Evolutionary conservation across 371 early-diverging fungal species (phyloP), one percentile per base, ranked within the genome.

Genomic region (Mucor circinelloides): DNA sequence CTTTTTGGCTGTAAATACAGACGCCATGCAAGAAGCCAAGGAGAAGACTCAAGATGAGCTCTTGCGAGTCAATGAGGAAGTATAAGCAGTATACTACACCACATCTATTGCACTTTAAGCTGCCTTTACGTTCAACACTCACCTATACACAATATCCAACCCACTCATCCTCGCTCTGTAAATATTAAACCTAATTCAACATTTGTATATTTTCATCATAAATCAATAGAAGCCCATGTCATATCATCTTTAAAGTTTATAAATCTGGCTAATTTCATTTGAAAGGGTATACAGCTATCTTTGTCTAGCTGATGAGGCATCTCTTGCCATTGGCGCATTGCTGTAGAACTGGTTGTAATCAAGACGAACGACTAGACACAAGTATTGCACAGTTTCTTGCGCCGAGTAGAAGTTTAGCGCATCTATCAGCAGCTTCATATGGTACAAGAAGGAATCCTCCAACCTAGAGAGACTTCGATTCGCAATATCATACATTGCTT

Each of bases 321-420:
- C 58, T 54, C 63, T 63, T 19, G 54, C 38, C 31, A 31, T 56
- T 10, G 36, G 38, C 36, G 36, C 36, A 52, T 63, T 60, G 32
- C 69, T 67, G 64, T 89, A 87, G 54, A 81, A 84, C 58, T 79
- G 80, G 73, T 92, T 92, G 63, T 86, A 93, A 61, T 94, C 95
- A 38, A 96, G 61, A 54, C 94, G 76, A 9, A 92, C 90, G 3
- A 93, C 92, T 28, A 96, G 71, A 59, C 90, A 90, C 50, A 91
- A 68, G 71, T 93, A 92, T 55, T 86, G 87, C 13, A 87, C 82
- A 4, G 92, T 88, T 67, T 91, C 92, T 2, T 87, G 89, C 21
- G 90, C 89, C 0, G 92, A 92, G 73, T 85, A 90, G 70, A 88
- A 88, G 69, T 91, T 90, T 6, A 96, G 82, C 5, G 89, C 91